phyloP scores from a whole-genome alignment of 306 rosid species.

The cucumber (Cucumis sativus) region Cucumber_9930_V3 NC_026660.2:10527001-10527500 shows the following conservation, averaged over 20 bases:
- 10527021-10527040: background rate
- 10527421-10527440: background rate
- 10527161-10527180: constrained; percentile 32
- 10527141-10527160: constrained; percentile 24
- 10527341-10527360: background rate
- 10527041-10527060: background rate
- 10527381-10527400: background rate
- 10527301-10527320: background rate
- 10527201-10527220: constrained; percentile 31
- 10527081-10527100: background rate
- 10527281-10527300: background rate
- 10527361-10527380: background rate
- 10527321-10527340: background rate
- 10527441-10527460: background rate
- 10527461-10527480: background rate
- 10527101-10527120: constrained; percentile 35
- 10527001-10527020: background rate
- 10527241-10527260: background rate
- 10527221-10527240: constrained; percentile 18
- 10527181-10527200: constrained; percentile 21
- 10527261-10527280: background rate
- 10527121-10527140: constrained; percentile 29
- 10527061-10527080: background rate
- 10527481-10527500: background rate
- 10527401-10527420: background rate